A percentile compares a stretch with the other conserved stretches of the same genome.
phyloP scores from a whole-genome alignment of 1,139 yeast species.

The Lodderomyces beijingensis region DNA sequence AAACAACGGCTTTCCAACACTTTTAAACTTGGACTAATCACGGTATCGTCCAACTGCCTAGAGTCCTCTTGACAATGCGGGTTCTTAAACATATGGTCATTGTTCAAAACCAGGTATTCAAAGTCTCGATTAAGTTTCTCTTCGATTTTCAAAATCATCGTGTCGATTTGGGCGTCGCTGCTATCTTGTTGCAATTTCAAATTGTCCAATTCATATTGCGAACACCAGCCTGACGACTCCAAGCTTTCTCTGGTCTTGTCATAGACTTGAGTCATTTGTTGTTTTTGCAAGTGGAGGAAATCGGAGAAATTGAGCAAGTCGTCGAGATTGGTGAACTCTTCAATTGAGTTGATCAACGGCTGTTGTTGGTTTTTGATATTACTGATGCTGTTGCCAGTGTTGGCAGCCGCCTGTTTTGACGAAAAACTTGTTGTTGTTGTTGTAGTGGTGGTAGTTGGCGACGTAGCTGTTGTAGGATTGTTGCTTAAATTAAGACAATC shows the following conservation, averaged over 20 bases:
- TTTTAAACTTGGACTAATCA: conserved; percentile 20
- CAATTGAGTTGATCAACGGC: conserved; percentile 17
- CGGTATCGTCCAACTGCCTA: not conserved
- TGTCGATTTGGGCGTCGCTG: conserved; percentile 28
- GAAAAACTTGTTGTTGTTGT: too few relatives aligned
- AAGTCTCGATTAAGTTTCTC: conserved; percentile 26
- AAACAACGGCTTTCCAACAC: conserved; percentile 24
- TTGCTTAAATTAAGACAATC: conserved; percentile 14
- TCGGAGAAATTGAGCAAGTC: conserved; percentile 31
- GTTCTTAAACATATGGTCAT: not conserved
- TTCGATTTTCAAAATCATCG: conserved; percentile 30
- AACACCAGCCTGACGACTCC: conserved; percentile 43
- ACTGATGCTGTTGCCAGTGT: not conserved
- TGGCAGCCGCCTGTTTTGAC: too few relatives aligned
- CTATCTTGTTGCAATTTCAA: conserved; percentile 34
- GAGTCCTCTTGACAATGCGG: not conserved
- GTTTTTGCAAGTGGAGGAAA: conserved; percentile 29
- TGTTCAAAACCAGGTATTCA: conserved; percentile 20
- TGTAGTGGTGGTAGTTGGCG: conserved; percentile 2
- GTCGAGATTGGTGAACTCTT: conserved; percentile 24
- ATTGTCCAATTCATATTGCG: conserved; percentile 40
- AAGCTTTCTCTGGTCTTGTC: conserved; percentile 33
- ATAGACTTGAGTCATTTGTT: conserved; percentile 32
- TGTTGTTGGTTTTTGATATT: not conserved
- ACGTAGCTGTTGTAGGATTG: conserved; percentile 1